These are phyloP conservation scores for Glarea lozoyensis DNA, from an alignment of 495 filamentous ascomycete species.

Conservation along the genomic window DNA sequence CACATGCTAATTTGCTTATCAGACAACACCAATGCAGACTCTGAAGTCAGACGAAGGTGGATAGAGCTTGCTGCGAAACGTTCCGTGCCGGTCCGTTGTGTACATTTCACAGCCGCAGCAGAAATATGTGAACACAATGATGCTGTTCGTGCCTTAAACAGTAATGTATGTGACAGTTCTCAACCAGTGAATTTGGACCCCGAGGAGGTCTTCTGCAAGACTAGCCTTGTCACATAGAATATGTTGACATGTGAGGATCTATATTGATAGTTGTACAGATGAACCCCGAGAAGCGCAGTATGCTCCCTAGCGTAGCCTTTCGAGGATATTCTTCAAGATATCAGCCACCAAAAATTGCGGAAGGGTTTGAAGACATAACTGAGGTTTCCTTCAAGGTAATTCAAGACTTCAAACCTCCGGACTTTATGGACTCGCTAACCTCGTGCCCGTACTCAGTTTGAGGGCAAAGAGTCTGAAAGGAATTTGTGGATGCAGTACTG, in stretches of 20 bases:
- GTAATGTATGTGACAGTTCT: conserved; percentile 22
- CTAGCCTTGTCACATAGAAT: background rate
- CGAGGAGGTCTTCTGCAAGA: no score
- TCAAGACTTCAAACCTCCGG: no score
- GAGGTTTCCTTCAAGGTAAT: conserved; percentile 46
- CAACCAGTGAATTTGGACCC: conserved; percentile 6
- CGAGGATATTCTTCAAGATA: conserved; percentile 59
- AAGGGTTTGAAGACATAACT: conserved; percentile 78
- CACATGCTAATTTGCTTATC: conserved; percentile 1
- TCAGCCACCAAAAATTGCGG: conserved; percentile 57
- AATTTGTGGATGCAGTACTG: conserved; percentile 65
- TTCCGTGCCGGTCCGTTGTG: conserved; percentile 69
- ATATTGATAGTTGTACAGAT: conserved; percentile 31
- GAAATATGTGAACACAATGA: conserved; percentile 85
- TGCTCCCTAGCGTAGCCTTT: conserved; percentile 75
- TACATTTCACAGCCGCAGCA: conserved; percentile 68
- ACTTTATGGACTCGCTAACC: no score
- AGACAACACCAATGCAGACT: conserved; percentile 93
- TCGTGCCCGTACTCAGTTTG: conserved; percentile 31
- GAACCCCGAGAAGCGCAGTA: conserved; percentile 72
- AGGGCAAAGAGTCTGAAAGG: conserved; percentile 44
- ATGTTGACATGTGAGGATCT: background rate
- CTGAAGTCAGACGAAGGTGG: conserved; percentile 67
- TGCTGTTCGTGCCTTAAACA: conserved; percentile 68
- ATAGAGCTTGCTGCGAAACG: conserved; percentile 60